A percentile compares a stretch with the other conserved stretches of the same genome.
Conservation (phyloP, 768 basidiomycete genomes). For the Macrolepiota fuliginosa region DNA sequence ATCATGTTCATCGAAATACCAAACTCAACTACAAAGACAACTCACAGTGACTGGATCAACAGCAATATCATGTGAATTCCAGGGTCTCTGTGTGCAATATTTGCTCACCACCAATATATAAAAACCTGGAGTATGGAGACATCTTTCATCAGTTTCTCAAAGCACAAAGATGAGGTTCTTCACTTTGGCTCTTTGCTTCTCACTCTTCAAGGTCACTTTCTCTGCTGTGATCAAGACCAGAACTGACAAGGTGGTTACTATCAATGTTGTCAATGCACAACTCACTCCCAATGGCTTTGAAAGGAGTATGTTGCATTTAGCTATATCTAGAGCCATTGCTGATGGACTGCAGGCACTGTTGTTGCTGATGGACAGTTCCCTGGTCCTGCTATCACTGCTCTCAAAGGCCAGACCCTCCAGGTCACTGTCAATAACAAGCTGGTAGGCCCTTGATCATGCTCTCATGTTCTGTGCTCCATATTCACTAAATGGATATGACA, state of each 20-base stretch:
- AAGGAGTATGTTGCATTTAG: constrained; percentile 6
- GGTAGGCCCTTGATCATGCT: not conserved
- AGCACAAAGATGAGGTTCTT: not conserved
- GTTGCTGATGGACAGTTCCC: constrained; percentile 27
- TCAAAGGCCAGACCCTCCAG: constrained; percentile 20
- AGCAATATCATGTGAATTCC: not conserved
- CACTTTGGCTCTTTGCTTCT: not conserved
- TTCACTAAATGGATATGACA: constrained; percentile 18
- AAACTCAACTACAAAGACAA: not conserved
- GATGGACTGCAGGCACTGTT: constrained; percentile 18
- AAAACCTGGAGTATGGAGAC: not conserved
- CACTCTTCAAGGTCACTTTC: not conserved
- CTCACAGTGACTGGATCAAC: not conserved
- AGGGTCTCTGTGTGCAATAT: not conserved
- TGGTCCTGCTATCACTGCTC: constrained; percentile 27
- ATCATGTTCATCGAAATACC: not conserved
- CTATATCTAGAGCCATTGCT: not conserved
- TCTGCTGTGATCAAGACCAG: not conserved
- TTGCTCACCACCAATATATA: not conserved
- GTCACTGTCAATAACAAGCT: not conserved
- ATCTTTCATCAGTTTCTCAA: not conserved
- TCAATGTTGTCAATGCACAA: constrained; percentile 36
- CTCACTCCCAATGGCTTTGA: constrained; percentile 42
- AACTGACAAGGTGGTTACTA: constrained; percentile 13
- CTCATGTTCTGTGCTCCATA: constrained; percentile 25